Percentiles rank a stretch among this genome's conserved stretches.
phyloP scores from a whole-genome alignment of 768 basidiomycete species.

The Rhizopogon roseolus region DNA sequence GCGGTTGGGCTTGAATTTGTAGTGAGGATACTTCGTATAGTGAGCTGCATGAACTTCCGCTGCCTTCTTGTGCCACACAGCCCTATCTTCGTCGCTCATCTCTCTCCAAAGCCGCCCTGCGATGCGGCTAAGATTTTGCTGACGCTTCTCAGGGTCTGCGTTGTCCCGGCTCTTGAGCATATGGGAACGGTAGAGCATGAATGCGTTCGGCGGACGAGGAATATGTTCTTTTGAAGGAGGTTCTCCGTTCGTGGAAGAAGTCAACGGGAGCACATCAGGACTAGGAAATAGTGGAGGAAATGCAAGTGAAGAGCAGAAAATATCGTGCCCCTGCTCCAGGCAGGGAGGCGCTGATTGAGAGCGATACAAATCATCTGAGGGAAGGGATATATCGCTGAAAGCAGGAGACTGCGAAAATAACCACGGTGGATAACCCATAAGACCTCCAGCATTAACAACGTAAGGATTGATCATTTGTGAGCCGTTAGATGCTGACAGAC shows the following conservation, averaged over 20 bases:
- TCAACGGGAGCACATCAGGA: neutral
- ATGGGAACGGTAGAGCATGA: constrained; percentile 53
- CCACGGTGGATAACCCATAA: neutral
- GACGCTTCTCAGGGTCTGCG: constrained; percentile 43
- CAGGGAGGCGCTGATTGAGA: constrained; percentile 9
- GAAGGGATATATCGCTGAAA: neutral
- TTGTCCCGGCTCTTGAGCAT: constrained; percentile 39
- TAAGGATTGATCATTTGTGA: neutral
- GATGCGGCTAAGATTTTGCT: constrained; percentile 50
- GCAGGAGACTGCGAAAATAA: neutral
- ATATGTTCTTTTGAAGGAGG: constrained; percentile 22
- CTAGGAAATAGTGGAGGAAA: neutral
- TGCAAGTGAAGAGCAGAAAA: neutral
- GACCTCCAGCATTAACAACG: neutral
- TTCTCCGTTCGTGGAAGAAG: neutral
- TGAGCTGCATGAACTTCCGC: constrained; percentile 22
- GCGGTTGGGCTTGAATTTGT: constrained; percentile 24
- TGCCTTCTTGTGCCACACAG: constrained; percentile 31
- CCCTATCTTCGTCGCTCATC: constrained; percentile 30
- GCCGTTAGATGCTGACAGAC: neutral
- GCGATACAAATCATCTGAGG: constrained; percentile 2
- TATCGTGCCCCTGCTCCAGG: neutral
- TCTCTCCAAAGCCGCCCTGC: constrained; percentile 51
- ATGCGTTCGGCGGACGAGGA: constrained; percentile 51
- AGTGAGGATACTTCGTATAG: constrained; percentile 20